Conservation (phyloP, 345 rosid genomes). For the Eucalyptus microcorys region DNA sequence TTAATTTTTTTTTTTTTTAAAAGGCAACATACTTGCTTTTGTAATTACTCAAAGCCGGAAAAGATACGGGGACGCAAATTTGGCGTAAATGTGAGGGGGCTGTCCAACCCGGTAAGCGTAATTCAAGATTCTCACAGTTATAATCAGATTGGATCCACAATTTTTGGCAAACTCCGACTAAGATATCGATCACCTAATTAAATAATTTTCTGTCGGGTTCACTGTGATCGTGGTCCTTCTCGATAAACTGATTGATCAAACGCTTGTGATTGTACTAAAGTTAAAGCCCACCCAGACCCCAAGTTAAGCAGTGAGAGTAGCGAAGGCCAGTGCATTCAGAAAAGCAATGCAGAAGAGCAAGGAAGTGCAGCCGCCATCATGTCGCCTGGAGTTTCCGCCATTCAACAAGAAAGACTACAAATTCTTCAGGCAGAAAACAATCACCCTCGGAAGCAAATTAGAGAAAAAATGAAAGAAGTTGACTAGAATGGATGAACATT, state of each 20-base stretch:
- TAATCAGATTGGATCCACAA: background rate
- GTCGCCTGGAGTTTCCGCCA: background rate
- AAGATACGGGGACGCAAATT: background rate
- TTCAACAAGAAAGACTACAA: background rate
- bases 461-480: background rate
- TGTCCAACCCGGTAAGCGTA: background rate
- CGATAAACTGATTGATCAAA: background rate
- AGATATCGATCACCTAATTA: background rate
- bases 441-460: background rate
- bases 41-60: background rate
- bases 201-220: background rate
- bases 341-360: background rate
- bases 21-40: background rate
- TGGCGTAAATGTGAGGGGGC: background rate
- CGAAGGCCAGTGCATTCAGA: background rate
- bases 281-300: background rate
- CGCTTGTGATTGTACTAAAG: background rate
- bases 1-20: background rate
- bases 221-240: background rate
- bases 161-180: background rate
- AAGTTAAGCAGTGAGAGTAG: background rate
- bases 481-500: background rate
- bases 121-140: background rate
- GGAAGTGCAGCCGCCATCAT: background rate
- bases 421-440: background rate